Percentiles rank a stretch among this genome's conserved stretches.
phyloP scores from a whole-genome alignment of 306 rosid genomes.

The Inga leiocalycina region DNA sequence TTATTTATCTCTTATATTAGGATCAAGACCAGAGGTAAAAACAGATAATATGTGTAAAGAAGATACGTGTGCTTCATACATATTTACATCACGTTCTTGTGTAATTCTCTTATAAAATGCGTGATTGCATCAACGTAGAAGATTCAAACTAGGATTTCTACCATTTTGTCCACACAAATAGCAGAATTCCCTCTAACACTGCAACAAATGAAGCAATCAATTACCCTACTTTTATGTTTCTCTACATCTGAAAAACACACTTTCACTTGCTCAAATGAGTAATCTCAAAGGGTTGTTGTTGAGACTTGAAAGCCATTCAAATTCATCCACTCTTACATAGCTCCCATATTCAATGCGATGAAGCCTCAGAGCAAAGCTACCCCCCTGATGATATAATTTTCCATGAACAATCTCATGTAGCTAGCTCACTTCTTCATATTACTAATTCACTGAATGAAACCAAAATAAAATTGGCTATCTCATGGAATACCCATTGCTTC shows the following conservation, averaged over 20 bases:
- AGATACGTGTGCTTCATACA: neutral
- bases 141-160: conserved; percentile 8
- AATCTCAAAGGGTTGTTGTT: conserved; percentile 22
- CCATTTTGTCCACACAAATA: conserved; percentile 30
- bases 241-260: conserved; percentile 27
- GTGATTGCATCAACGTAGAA: neutral
- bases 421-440: conserved; percentile 38
- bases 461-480: conserved; percentile 37
- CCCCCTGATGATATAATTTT: conserved; percentile 25
- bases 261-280: conserved; percentile 35
- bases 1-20: too few relatives aligned
- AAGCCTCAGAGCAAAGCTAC: conserved; percentile 27
- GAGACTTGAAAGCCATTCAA: conserved; percentile 31
- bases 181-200: conserved; percentile 25
- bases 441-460: conserved; percentile 31
- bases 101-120: neutral
- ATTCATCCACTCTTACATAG: conserved; percentile 14
- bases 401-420: conserved; percentile 38
- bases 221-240: conserved; percentile 23
- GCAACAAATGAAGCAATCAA: conserved; percentile 32
- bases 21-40: too few relatives aligned
- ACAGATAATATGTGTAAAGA: neutral
- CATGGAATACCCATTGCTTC: conserved; percentile 58
- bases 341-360: neutral
- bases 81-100: neutral